phyloP scores from a whole-genome alignment of 192 early-diverging fungal genomes.

The Gaertneriomyces sp. region DNA sequence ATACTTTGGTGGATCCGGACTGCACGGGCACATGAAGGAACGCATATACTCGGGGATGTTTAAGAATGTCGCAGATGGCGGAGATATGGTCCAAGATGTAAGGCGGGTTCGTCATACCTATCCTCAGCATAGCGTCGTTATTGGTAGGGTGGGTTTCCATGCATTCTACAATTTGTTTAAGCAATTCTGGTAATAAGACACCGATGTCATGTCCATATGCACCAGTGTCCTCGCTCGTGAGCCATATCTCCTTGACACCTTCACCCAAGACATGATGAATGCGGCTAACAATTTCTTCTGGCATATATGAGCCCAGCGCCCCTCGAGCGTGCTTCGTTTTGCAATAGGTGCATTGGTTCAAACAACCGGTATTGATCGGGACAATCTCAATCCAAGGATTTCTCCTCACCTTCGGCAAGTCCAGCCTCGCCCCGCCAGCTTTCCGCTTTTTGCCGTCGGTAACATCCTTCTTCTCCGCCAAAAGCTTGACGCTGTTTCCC shows the following conservation, averaged over 20 bases:
- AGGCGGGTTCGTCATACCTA: slow-evolving; percentile 66
- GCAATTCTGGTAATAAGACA: slow-evolving; percentile 44
- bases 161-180: slow-evolving; percentile 42
- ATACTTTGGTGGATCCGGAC: slow-evolving; percentile 44
- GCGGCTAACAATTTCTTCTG: slow-evolving; percentile 45
- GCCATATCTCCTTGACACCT: slow-evolving; percentile 59
- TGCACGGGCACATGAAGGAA: slow-evolving; percentile 62
- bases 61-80: slow-evolving; percentile 46
- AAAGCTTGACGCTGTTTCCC: slow-evolving; percentile 46
- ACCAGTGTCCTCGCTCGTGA: slow-evolving; percentile 58
- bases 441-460: slow-evolving; percentile 37
- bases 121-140: slow-evolving; percentile 42
- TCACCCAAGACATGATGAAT: slow-evolving; percentile 48
- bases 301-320: slow-evolving; percentile 48
- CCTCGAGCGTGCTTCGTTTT: slow-evolving; percentile 52
- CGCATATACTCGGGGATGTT: slow-evolving; percentile 53
- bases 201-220: slow-evolving; percentile 54
- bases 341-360: slow-evolving; percentile 65
- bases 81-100: slow-evolving; percentile 56
- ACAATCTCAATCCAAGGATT: slow-evolving; percentile 60
- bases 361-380: slow-evolving; percentile 59
- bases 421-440: slow-evolving; percentile 50
- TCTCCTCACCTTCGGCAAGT: slow-evolving; percentile 53
- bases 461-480: slow-evolving; percentile 37
- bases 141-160: slow-evolving; percentile 36